phyloP scores from a whole-genome alignment of 805 yeast species.

The Ogataea trehalophila region DNA sequence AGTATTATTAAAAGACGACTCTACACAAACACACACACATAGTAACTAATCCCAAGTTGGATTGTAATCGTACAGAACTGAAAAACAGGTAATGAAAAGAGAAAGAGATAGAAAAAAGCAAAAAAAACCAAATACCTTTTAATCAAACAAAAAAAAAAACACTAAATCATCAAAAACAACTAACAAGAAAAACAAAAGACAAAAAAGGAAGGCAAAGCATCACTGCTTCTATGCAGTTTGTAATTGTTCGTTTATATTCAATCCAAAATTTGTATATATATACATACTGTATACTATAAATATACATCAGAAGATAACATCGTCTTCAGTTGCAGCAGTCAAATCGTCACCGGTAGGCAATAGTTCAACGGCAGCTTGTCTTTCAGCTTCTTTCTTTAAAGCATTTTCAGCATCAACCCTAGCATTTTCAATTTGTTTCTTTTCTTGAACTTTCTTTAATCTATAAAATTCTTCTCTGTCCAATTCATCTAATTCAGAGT shows the following conservation, averaged over 20 bases:
- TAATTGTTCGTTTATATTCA: neutral
- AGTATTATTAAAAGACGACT: too few relatives aligned
- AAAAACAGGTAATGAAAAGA: too few relatives aligned
- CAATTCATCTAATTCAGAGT: conserved; percentile 93
- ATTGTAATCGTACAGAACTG: too few relatives aligned
- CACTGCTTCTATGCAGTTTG: neutral
- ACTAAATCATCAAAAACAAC: too few relatives aligned
- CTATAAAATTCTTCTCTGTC: conserved; percentile 98
- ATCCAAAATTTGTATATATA: neutral
- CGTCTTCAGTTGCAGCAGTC: conserved; percentile 33
- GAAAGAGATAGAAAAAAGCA: too few relatives aligned
- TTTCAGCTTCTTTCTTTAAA: conserved; percentile 23
- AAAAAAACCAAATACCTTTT: too few relatives aligned
- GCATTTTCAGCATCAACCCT: conserved; percentile 53
- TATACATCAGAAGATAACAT: conserved; percentile 32
- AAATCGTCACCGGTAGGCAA: conserved; percentile 15
- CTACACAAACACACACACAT: too few relatives aligned
- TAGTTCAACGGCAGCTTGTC: conserved; percentile 17
- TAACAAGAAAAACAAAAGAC: too few relatives aligned
- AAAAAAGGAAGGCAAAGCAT: too few relatives aligned
- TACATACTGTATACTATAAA: neutral
- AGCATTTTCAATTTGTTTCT: conserved; percentile 79
- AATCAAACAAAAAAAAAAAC: too few relatives aligned
- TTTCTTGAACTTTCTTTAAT: conserved; percentile 92
- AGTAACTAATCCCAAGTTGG: too few relatives aligned